Evolutionary conservation across 192 early-diverging fungal species (phyloP), one percentile per base, ranked within the genome.

Genomic region (Backusella psychrophila): DNA sequence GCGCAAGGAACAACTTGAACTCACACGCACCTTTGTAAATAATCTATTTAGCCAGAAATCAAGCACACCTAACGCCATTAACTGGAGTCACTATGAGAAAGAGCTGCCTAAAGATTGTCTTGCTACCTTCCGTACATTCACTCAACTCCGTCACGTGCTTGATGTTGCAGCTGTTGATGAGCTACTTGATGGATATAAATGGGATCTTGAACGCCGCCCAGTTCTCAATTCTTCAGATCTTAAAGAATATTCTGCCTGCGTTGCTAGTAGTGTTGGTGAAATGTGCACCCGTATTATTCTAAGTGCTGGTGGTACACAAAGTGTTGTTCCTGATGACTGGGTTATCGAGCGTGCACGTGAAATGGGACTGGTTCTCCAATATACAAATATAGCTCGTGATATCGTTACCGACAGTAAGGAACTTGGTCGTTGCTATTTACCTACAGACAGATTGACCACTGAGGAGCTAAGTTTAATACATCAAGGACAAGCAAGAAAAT

Each of bases 321-420:
- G 26, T 46, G 35, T n/a, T 11, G 14, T 26, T 42, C 67, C 23
- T 26, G 36, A 21, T 15, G 33, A 74, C 1, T 83, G 82, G 78
- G 72, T 73, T 23, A 67, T 75, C 1, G 39, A 74, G 0, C 38
- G 78, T 56, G 82, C 82, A 46, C 49, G 82, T 19, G 78, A 80
- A 59, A 83, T 83, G 82, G 82, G 82, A 0, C 69, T 79, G 39
- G 78, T 77, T 33, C 66, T 83, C 11, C 88, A 89, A 68, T 53
- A 85, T 21, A 81, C 84, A 23, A 89, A 89, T 73, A 87, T 87
- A 71, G 80, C 85, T 2, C 75, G 88, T 19, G 88, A 89, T 79
- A 85, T 85, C 53, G 75, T 89, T 7, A 86, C 86, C 3, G 87
- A 84, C 36, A 77, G 80, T 26, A 29, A 80, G 31, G 66, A 72